Evolutionary conservation across 78 protist species (phyloP).

Genomic region (Tieghemostelium lacteum): DNA sequence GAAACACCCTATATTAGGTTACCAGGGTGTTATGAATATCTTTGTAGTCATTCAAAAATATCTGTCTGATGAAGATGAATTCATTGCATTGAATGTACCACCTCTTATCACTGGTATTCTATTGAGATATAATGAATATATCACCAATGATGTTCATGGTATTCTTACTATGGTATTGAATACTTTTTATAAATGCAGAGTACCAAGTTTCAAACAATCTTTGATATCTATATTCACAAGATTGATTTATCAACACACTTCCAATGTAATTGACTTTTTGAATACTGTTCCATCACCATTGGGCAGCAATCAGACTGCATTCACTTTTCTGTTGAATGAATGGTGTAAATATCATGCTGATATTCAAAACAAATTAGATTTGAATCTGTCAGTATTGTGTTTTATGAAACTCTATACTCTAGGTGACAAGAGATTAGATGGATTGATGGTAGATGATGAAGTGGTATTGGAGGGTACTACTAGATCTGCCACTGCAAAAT

Average conservation of each 20-base stretch:
- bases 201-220: slow-evolving; percentile 28
- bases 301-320: neutral
- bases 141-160: neutral
- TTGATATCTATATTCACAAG: slow-evolving; percentile 29
- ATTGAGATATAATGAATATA: neutral
- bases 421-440: slow-evolving; percentile 11
- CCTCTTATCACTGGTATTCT: slow-evolving; percentile 6
- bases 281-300: neutral
- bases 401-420: neutral
- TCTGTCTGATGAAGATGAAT: neutral
- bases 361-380: slow-evolving; percentile 4
- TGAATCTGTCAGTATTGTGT: neutral
- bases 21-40: neutral
- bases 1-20: slow-evolving; percentile 1
- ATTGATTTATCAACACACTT: slow-evolving; percentile 2
- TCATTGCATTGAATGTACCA: slow-evolving; percentile 13
- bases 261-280: slow-evolving; percentile 8
- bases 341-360: slow-evolving; percentile 43
- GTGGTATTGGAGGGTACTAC: slow-evolving; percentile 23
- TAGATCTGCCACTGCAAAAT: neutral
- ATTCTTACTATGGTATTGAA: neutral
- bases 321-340: slow-evolving; percentile 16
- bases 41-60: neutral
- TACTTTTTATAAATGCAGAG: neutral
- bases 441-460: slow-evolving; percentile 5